These are phyloP conservation scores for Cordia subcordata DNA, from an alignment of 257 asterid genomes.

Conservation along the genomic window DNA sequence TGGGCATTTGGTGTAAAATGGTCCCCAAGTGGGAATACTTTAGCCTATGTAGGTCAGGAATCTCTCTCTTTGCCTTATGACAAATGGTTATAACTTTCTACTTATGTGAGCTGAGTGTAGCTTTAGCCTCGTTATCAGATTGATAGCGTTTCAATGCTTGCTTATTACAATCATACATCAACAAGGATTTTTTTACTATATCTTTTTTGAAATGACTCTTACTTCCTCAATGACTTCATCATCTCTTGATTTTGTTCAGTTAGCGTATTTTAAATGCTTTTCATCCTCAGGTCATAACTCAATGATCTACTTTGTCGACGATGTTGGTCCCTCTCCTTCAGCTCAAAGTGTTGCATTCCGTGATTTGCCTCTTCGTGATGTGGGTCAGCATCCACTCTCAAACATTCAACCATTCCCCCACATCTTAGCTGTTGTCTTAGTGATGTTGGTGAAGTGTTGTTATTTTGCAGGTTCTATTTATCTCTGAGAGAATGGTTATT, in stretches of 20 bases:
- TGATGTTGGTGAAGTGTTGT: slow-evolving; percentile 20
- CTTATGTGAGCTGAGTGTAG: slow-evolving; percentile 9
- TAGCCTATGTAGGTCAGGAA: slow-evolving; percentile 85
- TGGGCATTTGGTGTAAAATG: slow-evolving; percentile 97
- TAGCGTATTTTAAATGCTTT: not conserved
- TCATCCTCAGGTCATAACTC: slow-evolving; percentile 79
- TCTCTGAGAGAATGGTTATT: slow-evolving; percentile 84
- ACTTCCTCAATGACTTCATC: not conserved
- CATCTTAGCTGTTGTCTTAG: slow-evolving; percentile 17
- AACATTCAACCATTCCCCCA: slow-evolving; percentile 19
- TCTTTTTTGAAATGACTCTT: not conserved
- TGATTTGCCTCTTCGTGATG: slow-evolving; percentile 99
- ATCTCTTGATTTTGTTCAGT: slow-evolving; percentile 1
- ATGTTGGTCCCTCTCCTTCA: slow-evolving; percentile 91
- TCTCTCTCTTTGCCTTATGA: slow-evolving; percentile 26
- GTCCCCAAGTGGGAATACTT: slow-evolving; percentile 93
- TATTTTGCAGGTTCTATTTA: slow-evolving; percentile 60
- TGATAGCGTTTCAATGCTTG: not conserved
- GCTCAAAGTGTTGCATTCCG: slow-evolving; percentile 94
- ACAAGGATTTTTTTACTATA: not conserved
- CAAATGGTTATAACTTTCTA: slow-evolving; percentile 7
- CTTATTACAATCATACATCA: not conserved
- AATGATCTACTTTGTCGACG: slow-evolving; percentile 96
- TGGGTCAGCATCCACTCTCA: slow-evolving; percentile 94
- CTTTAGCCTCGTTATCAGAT: not conserved